Percentiles rank a stretch among this genome's conserved stretches.
Conservation (phyloP, 2,329 filamentous ascomycete species). For the Aureobasidium sp. region DNA sequence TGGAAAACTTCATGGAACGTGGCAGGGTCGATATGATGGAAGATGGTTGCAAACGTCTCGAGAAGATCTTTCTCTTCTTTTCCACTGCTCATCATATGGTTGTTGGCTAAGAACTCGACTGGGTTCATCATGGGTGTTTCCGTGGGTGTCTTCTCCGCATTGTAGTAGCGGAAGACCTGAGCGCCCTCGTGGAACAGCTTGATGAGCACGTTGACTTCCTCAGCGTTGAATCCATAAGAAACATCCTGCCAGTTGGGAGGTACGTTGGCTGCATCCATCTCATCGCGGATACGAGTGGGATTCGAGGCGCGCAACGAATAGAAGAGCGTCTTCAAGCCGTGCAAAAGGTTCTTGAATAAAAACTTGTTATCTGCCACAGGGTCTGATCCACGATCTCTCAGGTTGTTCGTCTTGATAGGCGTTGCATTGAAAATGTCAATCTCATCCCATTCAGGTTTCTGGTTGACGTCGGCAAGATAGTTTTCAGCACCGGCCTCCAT, state of each 20-base stretch:
- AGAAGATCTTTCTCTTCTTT: slow-evolving; percentile 97
- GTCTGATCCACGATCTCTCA: slow-evolving; percentile 78
- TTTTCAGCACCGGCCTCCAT: slow-evolving; percentile 61
- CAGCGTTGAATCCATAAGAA: slow-evolving; percentile 90
- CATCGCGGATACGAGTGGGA: slow-evolving; percentile 44
- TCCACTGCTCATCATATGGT: slow-evolving; percentile 86
- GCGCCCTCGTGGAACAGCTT: slow-evolving; percentile 97
- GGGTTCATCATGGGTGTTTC: slow-evolving; percentile 72
- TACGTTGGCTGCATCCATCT: slow-evolving; percentile 67
- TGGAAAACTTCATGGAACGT: slow-evolving; percentile 99
- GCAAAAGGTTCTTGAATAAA: slow-evolving; percentile 91
- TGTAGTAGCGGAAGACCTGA: slow-evolving; percentile 94
- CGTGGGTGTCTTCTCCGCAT: slow-evolving; percentile 67
- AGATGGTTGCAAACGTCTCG: slow-evolving; percentile 96
- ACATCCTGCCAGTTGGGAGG: slow-evolving; percentile 92
- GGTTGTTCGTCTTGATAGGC: slow-evolving; percentile 91
- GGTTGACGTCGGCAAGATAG: slow-evolving; percentile 73
- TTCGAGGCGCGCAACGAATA: slow-evolving; percentile 92
- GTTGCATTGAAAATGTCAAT: slow-evolving; percentile 95
- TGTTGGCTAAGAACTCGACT: slow-evolving; percentile 86
- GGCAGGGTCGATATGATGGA: slow-evolving; percentile 95
- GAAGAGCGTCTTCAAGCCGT: slow-evolving; percentile 92
- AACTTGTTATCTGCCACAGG: slow-evolving; percentile 97
- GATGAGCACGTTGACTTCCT: slow-evolving; percentile 92
- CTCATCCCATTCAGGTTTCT: slow-evolving; percentile 89